These are phyloP conservation scores for Lentinula raphanica DNA, from an alignment of 768 basidiomycete species.

Conservation along the genomic window DNA sequence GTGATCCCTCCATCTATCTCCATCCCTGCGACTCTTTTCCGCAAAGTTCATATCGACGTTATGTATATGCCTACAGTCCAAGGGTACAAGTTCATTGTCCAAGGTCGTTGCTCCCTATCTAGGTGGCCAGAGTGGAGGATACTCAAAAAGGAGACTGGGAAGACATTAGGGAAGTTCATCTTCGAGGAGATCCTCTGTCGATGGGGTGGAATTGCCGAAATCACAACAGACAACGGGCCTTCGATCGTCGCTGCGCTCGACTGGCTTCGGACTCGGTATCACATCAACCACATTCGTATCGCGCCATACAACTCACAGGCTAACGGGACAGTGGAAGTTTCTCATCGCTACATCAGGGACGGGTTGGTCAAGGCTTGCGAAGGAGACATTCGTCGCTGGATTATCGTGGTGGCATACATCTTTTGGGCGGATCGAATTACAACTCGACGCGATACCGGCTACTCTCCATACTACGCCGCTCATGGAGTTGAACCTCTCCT, in stretches of 20 bases:
- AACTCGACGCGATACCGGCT: conserved; percentile 18
- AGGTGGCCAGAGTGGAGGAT: no score
- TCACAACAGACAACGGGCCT: conserved; percentile 35
- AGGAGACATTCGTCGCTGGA: conserved; percentile 28
- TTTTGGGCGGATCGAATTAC: conserved; percentile 28
- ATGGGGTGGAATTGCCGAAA: conserved; percentile 30
- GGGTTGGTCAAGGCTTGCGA: conserved; percentile 25
- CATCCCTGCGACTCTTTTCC: no score
- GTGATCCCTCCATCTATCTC: no score
- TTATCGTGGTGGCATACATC: conserved; percentile 14
- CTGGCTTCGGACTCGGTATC: conserved; percentile 17
- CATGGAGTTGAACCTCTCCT: no score
- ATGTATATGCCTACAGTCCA: no score
- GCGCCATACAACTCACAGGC: conserved; percentile 36
- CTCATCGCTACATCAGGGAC: conserved; percentile 23
- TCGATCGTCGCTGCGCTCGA: conserved; percentile 22
- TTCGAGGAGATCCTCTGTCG: conserved; percentile 13
- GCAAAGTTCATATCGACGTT: no score
- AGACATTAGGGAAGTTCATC: background rate
- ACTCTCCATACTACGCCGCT: conserved; percentile 27
- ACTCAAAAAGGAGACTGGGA: no score
- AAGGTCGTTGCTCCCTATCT: no score
- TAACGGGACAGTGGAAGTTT: conserved; percentile 29
- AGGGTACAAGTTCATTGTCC: no score
- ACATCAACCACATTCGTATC: conserved; percentile 37